phyloP scores from a whole-genome alignment of 2,329 filamentous ascomycete species.

The Phyllosticta paracitricarpa region DNA sequence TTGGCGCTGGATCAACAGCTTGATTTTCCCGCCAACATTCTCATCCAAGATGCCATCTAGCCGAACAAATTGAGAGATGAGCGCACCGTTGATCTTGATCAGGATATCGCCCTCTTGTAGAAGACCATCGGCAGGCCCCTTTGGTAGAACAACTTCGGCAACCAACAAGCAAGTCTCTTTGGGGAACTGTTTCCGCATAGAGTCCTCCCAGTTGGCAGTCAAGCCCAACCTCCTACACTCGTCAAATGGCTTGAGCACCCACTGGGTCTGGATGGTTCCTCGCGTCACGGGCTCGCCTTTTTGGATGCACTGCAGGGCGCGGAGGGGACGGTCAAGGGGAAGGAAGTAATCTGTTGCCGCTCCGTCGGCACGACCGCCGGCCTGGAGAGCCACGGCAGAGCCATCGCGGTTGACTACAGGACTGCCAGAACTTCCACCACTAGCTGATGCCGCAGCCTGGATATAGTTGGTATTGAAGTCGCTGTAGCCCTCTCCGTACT shows the following conservation, averaged over 20 bases:
- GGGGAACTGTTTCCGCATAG: slow-evolving; percentile 72
- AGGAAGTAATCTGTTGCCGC: slow-evolving; percentile 97
- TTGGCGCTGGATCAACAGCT: slow-evolving; percentile 75
- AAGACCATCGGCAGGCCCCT: slow-evolving; percentile 77
- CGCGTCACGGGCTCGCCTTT: slow-evolving; percentile 65
- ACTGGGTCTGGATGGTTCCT: slow-evolving; percentile 97
- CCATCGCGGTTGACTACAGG: slow-evolving; percentile 95
- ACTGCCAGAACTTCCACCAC: slow-evolving; percentile 95
- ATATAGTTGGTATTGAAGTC: slow-evolving; percentile 98
- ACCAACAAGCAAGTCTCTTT: slow-evolving; percentile 95
- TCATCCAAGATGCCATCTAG: slow-evolving; percentile 88
- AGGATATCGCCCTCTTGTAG: slow-evolving; percentile 92
- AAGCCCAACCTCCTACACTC: slow-evolving; percentile 87
- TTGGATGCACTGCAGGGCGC: slow-evolving; percentile 79
- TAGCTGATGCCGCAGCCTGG: slow-evolving; percentile 92
- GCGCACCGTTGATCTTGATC: slow-evolving; percentile 83
- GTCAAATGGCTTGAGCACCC: slow-evolving; percentile 93
- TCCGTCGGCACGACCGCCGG: slow-evolving; percentile 85
- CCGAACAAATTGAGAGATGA: slow-evolving; percentile 85
- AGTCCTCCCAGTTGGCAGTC: slow-evolving; percentile 74
- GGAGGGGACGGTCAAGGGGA: slow-evolving; percentile 78
- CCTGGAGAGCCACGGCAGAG: slow-evolving; percentile 82
- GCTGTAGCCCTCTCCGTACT: slow-evolving; percentile 95
- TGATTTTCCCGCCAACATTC: slow-evolving; percentile 68
- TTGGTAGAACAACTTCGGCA: slow-evolving; percentile 85